These are phyloP conservation scores for Euphrasia confusa DNA, from an alignment of 257 asterid genomes.

Conservation along the genomic window DNA sequence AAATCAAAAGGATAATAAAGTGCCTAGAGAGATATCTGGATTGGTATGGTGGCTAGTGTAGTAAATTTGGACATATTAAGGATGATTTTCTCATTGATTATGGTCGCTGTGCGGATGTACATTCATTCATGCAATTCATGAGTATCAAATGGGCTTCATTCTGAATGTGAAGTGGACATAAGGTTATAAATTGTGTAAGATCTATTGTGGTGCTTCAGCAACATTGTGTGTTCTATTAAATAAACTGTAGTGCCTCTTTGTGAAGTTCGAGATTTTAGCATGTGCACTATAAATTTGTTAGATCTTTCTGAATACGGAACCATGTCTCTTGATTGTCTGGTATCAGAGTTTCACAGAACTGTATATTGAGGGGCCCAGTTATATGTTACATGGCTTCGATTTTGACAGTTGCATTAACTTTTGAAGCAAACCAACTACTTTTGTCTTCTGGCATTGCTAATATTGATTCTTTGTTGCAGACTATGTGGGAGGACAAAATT, in stretches of 20 bases:
- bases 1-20: slow-evolving; percentile 1
- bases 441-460: slow-evolving; percentile 21
- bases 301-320: background rate
- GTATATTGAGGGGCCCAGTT: slow-evolving; percentile 15
- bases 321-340: background rate
- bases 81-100: background rate
- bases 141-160: slow-evolving; percentile 12
- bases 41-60: slow-evolving; percentile 4
- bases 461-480: slow-evolving; percentile 44
- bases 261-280: slow-evolving; percentile 17
- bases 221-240: background rate
- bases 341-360: background rate
- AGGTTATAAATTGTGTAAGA: slow-evolving; percentile 6
- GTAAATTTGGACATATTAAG: slow-evolving; percentile 2
- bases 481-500: slow-evolving; percentile 86
- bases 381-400: slow-evolving; percentile 1
- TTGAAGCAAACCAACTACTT: slow-evolving; percentile 9
- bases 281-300: background rate
- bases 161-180: slow-evolving; percentile 2
- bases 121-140: background rate
- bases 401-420: slow-evolving; percentile 5
- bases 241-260: slow-evolving; percentile 7
- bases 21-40: slow-evolving; percentile 9
- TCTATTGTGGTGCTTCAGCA: slow-evolving; percentile 14
- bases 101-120: background rate